Conservation (phyloP, 148 eudicot species). For the Cornus florida region DNA sequence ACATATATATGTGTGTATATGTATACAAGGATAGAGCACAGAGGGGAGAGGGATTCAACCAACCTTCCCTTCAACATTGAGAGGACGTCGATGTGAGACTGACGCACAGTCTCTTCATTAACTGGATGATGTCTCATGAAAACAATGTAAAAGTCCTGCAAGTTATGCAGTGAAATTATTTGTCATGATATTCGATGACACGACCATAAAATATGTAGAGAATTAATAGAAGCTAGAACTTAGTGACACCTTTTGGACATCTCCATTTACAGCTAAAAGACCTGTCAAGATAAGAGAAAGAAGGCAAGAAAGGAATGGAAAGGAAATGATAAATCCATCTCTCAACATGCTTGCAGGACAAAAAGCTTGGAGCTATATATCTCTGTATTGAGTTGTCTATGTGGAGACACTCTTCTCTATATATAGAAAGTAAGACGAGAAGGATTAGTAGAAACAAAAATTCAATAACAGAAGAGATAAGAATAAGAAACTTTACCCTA, state of each 20-base stretch:
- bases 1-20: no score
- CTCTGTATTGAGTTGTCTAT: no score
- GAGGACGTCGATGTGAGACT: conserved; percentile 58
- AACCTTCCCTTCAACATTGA: conserved; percentile 68
- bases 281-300: conserved; percentile 13
- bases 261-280: conserved; percentile 21
- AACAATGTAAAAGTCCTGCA: conserved; percentile 81
- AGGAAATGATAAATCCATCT: neutral
- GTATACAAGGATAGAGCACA: no score
- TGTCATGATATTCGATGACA: neutral
- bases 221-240: neutral
- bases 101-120: conserved; percentile 34
- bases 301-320: conserved; percentile 12
- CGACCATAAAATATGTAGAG: neutral
- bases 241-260: conserved; percentile 20
- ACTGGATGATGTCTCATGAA: conserved; percentile 55
- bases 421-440: no score
- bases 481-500: no score
- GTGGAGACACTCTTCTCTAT: no score
- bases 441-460: no score
- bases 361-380: no score
- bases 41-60: conserved; percentile 8
- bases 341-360: conserved; percentile 18
- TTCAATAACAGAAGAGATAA: no score
- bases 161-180: neutral